Percentiles rank a stretch among this genome's conserved stretches.
Evolutionary conservation across 805 yeast species (phyloP).

Genomic region (Kazachstania bromeliacearum): DNA sequence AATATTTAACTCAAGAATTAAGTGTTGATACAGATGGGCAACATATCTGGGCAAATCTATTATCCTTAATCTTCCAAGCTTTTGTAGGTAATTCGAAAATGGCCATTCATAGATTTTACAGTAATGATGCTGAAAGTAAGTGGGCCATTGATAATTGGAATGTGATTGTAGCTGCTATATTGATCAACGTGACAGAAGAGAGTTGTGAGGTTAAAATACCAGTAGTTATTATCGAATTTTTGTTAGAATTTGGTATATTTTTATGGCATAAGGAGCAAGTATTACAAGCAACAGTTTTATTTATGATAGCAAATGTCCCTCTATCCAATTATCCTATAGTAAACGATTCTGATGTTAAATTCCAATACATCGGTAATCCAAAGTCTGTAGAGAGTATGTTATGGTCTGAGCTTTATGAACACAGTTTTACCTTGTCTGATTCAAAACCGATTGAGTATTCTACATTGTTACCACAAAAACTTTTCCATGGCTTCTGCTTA

Average conservation of each 20-base stretch:
- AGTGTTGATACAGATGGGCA: slow-evolving; percentile 31
- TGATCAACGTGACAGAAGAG: slow-evolving; percentile 24
- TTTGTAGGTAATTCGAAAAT: slow-evolving; percentile 51
- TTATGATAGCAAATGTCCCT: slow-evolving; percentile 40
- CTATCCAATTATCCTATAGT: slow-evolving; percentile 27
- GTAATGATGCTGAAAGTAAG: slow-evolving; percentile 32
- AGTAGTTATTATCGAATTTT: slow-evolving; percentile 31
- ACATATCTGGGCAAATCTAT: slow-evolving; percentile 28
- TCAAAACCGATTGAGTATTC: slow-evolving; percentile 32
- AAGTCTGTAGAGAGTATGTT: slow-evolving; percentile 37
- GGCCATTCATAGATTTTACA: slow-evolving; percentile 41
- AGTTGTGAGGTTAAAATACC: slow-evolving; percentile 13
- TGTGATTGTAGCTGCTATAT: slow-evolving; percentile 35
- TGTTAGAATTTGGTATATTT: slow-evolving; percentile 43
- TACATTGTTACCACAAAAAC: slow-evolving; percentile 50
- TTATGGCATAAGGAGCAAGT: slow-evolving; percentile 29
- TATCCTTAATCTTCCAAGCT: slow-evolving; percentile 52
- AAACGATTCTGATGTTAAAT: slow-evolving; percentile 28
- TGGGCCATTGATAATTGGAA: slow-evolving; percentile 49
- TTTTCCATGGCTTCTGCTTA: slow-evolving; percentile 57
- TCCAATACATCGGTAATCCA: slow-evolving; percentile 34
- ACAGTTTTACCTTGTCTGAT: slow-evolving; percentile 29
- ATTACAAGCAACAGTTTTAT: slow-evolving; percentile 37
- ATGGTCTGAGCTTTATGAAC: slow-evolving; percentile 67
- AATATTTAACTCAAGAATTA: slow-evolving; percentile 43